Conservation (phyloP, 2,329 filamentous ascomycete genomes). For the Trichoderma polysporum region DNA sequence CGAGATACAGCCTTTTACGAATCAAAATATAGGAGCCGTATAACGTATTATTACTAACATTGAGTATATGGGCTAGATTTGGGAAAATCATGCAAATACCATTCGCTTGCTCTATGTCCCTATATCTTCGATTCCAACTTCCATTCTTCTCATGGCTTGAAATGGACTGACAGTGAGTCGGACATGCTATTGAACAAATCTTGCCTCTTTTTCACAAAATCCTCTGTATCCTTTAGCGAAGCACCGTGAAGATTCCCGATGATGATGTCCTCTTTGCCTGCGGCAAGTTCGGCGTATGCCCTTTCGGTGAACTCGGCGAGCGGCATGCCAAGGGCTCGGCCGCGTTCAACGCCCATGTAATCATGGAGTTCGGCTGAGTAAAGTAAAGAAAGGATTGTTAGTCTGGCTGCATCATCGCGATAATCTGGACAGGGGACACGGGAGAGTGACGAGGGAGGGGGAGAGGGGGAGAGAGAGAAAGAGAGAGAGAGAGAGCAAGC, state of each 20-base stretch:
- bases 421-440: no score
- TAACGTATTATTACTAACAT: background rate
- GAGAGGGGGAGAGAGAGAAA: background rate
- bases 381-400: background rate
- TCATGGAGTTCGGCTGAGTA: slow-evolving; percentile 13
- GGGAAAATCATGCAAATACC: background rate
- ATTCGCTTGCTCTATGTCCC: background rate
- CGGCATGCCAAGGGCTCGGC: slow-evolving; percentile 13
- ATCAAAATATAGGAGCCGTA: background rate
- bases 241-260: background rate
- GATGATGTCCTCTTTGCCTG: slow-evolving; percentile 11
- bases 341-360: slow-evolving; percentile 9
- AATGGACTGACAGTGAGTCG: background rate
- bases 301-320: slow-evolving; percentile 12
- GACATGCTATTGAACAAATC: slow-evolving; percentile 1
- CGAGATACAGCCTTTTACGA: background rate
- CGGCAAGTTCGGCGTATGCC: slow-evolving; percentile 7
- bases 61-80: background rate
- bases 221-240: background rate
- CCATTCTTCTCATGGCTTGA: background rate
- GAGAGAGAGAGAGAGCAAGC: background rate
- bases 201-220: background rate
- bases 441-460: no score
- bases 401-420: background rate
- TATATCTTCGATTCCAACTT: background rate